Percentiles rank a stretch among this genome's conserved stretches.
Evolutionary conservation across 2,329 filamentous ascomycete genomes (phyloP).

Genomic region (Penicillium crustosum): DNA sequence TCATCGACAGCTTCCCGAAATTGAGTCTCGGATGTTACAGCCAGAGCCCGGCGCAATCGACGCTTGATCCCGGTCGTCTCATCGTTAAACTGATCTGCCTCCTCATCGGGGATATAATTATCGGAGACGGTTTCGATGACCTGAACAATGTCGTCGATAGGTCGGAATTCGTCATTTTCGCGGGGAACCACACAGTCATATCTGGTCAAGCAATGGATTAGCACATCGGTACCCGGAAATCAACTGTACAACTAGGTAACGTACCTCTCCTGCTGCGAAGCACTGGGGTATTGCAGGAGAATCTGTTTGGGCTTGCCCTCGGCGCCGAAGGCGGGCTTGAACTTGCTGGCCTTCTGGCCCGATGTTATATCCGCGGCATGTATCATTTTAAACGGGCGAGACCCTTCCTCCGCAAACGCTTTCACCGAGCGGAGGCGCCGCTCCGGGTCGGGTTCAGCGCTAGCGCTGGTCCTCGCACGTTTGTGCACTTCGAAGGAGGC

Average conservation of each 20-base stretch:
- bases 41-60: constrained; percentile 71
- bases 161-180: constrained; percentile 71
- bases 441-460: constrained; percentile 46
- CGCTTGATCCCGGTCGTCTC: constrained; percentile 73
- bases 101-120: constrained; percentile 72
- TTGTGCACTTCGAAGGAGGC: constrained; percentile 45
- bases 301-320: constrained; percentile 52
- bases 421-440: constrained; percentile 47
- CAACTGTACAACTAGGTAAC: not conserved
- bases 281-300: constrained; percentile 80
- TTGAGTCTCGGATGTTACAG: constrained; percentile 65
- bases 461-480: constrained; percentile 41
- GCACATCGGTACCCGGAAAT: not conserved
- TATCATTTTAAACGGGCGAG: constrained; percentile 44
- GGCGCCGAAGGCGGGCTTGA: constrained; percentile 52
- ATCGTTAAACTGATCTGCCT: constrained; percentile 68
- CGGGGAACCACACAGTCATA: constrained; percentile 76
- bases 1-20: constrained; percentile 72
- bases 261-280: constrained; percentile 66
- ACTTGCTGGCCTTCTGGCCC: constrained; percentile 48
- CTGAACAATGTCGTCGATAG: constrained; percentile 67
- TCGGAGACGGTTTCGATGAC: constrained; percentile 69
- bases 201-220: constrained; percentile 35
- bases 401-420: constrained; percentile 46
- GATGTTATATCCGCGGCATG: constrained; percentile 52